A percentile compares a stretch with the other conserved stretches of the same genome.
Conservation (phyloP, 257 asterid genomes). For the Jaltomata sinuosa region DNA sequence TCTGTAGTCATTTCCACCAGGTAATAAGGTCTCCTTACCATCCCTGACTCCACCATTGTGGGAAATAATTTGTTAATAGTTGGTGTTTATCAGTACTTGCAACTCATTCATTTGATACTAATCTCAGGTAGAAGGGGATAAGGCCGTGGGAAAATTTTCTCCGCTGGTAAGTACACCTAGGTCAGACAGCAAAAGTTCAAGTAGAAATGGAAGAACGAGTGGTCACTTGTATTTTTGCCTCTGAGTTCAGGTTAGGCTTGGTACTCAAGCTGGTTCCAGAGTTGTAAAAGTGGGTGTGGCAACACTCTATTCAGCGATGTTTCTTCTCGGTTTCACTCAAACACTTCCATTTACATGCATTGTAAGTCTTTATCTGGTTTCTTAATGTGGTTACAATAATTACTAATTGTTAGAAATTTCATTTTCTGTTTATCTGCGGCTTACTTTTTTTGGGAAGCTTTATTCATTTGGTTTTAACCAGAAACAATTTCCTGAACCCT, state of each 20-base stretch:
- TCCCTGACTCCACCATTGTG: background rate
- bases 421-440: background rate
- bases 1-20: slow-evolving; percentile 97
- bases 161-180: slow-evolving; percentile 54
- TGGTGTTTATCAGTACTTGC: background rate
- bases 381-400: background rate
- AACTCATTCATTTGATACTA: slow-evolving; percentile 8
- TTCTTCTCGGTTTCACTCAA: slow-evolving; percentile 49
- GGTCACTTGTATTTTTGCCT: background rate
- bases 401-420: background rate
- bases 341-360: slow-evolving; percentile 55
- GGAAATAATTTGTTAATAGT: background rate
- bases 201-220: background rate
- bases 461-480: background rate
- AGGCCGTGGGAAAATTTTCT: slow-evolving; percentile 59
- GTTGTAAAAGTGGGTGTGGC: slow-evolving; percentile 46
- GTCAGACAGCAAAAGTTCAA: background rate
- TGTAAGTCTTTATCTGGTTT: slow-evolving; percentile 25
- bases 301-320: slow-evolving; percentile 38
- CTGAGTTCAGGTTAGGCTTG: slow-evolving; percentile 63
- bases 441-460: background rate
- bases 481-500: background rate
- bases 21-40: slow-evolving; percentile 20
- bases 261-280: slow-evolving; percentile 50
- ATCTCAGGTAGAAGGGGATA: slow-evolving; percentile 61